Evolutionary conservation across 1,139 yeast genomes (phyloP), one percentile per base, ranked within the genome.

Genomic region (Protomyces pachydermus): DNA sequence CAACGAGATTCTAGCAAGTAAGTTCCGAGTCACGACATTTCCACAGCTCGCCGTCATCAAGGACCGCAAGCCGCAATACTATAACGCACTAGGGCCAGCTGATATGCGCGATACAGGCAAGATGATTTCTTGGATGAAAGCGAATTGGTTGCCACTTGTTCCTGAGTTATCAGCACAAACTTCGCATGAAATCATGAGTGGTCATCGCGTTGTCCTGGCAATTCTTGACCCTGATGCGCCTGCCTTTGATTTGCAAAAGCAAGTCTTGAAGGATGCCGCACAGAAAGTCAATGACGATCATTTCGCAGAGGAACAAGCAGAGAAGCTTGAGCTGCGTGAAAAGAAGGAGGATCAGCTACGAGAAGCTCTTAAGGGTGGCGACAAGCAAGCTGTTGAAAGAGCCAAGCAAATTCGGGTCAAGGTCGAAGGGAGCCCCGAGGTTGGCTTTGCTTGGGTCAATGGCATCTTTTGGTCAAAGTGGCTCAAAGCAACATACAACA

Each of bases 381-480:
- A 75, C 66, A 69, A 72, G 50, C 66, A 67, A 18, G 77, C 75
- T 3, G 73, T 71, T 39, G 69, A 73, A 42, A 67, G 65, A 54
- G 78, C 78, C 10, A 71, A 72, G 65, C 67, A 67, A 20, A 73
- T 72, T 58, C 69, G 67, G 42, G 74, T 75, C 45, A 69, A 69
- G 45, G 70, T 71, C 9, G 34, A 68, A 25, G 67, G 70, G 18
- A 70, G 70, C 20, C 73, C 74, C 35, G 68, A 69, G 32, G 74
- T 74, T 8, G 76, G 76, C 20, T 74, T 75, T 64, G 77, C 76
- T 3, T 76, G 78, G 78, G 73, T 76, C 56, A 76, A 76, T 64
- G 75, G 75, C 8, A 68, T 72, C 16, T 73, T 74, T 62, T 75
- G 77, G 77, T 74, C 72, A 60, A 69, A 75, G 14, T 75, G 78